Evolutionary conservation across 495 filamentous ascomycete species (phyloP).

Genomic region (Bombardia bombarda): DNA sequence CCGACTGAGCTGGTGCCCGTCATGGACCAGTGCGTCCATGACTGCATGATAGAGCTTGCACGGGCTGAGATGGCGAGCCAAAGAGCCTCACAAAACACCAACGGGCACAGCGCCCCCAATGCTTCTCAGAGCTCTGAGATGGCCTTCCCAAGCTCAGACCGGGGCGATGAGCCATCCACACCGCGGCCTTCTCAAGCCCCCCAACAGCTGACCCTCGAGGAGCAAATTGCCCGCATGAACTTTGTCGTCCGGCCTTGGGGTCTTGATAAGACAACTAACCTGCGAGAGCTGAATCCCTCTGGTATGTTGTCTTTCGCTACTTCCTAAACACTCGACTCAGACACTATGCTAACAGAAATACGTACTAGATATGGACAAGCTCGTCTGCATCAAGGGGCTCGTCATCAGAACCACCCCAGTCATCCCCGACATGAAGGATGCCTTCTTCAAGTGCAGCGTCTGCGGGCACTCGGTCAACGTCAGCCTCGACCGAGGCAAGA

Average conservation of each 20-base stretch:
- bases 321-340: too few species aligned
- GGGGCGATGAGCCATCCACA: conserved; percentile 38
- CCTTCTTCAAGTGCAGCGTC: conserved; percentile 89
- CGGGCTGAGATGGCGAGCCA: conserved; percentile 69
- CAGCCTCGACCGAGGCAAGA: conserved; percentile 89
- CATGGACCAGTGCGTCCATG: conserved; percentile 91
- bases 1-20: conserved; percentile 92
- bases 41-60: conserved; percentile 86
- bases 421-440: conserved; percentile 93
- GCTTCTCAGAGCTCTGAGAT: conserved; percentile 59
- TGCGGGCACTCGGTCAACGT: conserved; percentile 88
- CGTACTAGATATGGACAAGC: conserved; percentile 84
- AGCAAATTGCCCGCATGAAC: conserved; percentile 58
- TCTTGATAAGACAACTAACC: conserved; percentile 78
- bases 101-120: conserved; percentile 24
- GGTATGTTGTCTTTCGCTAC: conserved; percentile 31
- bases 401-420: conserved; percentile 94
- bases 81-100: conserved; percentile 47
- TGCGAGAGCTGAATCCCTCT: conserved; percentile 89
- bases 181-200: conserved; percentile 17
- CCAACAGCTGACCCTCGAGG: conserved; percentile 33
- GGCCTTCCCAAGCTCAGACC: conserved; percentile 67
- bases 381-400: conserved; percentile 91
- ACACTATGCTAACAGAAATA: background rate
- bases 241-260: conserved; percentile 89